phyloP scores from a whole-genome alignment of 129 eudicot genomes.

The Helichrysum umbraculigerum region DNA sequence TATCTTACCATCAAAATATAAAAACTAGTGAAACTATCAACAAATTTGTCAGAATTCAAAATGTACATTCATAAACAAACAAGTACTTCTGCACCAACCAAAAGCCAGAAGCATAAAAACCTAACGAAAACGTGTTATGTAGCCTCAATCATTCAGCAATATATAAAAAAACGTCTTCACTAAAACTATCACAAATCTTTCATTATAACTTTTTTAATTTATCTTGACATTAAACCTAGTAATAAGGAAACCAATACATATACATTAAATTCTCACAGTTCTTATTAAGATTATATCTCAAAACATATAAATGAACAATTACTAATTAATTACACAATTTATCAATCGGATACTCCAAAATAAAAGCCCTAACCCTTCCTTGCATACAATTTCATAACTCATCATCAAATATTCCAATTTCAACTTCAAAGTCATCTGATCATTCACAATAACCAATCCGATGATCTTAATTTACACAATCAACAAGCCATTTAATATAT shows the following conservation, averaged over 20 bases:
- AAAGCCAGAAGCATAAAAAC: background rate
- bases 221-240: background rate
- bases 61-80: background rate
- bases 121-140: background rate
- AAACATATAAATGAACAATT: too few relatives aligned
- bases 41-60: background rate
- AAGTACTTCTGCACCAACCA: background rate
- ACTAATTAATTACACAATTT: background rate
- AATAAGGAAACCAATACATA: background rate
- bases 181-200: background rate
- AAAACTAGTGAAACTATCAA: background rate
- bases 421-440: background rate
- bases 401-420: background rate
- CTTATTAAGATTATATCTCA: background rate
- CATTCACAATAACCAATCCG: background rate
- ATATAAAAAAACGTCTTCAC: background rate
- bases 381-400: background rate
- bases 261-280: background rate
- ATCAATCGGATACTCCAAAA: slow-evolving; percentile 11
- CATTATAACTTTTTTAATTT: background rate
- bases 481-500: background rate
- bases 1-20: too few relatives aligned
- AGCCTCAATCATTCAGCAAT: background rate
- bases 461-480: background rate
- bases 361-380: slow-evolving; percentile 9